Conservation (phyloP, 352 stramenopile genomes). For the Phytophthora pluvialis region DNA sequence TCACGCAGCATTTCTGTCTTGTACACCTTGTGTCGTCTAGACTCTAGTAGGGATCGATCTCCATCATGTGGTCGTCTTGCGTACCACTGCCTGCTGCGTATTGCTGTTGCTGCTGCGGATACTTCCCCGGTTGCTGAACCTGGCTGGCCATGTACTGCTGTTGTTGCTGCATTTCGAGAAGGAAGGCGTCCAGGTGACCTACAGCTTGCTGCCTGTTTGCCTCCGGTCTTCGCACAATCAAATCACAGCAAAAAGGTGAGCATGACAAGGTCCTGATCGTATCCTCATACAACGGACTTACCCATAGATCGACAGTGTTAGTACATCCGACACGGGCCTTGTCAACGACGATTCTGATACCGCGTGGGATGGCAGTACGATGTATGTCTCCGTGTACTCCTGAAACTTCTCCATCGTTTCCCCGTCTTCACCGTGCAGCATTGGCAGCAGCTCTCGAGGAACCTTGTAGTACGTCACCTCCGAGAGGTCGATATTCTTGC, state of each 20-base stretch:
- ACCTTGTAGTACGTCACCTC: constrained; percentile 83
- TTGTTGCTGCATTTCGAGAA: constrained; percentile 66
- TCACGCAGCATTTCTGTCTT: constrained; percentile 20
- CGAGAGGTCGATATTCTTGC: constrained; percentile 76
- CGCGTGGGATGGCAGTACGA: constrained; percentile 59
- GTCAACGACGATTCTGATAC: constrained; percentile 19
- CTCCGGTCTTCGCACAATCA: constrained; percentile 38
- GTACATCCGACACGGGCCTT: constrained; percentile 30
- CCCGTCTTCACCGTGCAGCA: constrained; percentile 72
- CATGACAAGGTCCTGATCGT: background rate
- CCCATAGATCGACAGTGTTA: constrained; percentile 82
- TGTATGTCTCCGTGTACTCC: constrained; percentile 81
- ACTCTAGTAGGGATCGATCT: constrained; percentile 53
- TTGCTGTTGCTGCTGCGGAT: constrained; percentile 35
- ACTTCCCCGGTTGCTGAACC: constrained; percentile 33
- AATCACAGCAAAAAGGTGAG: constrained; percentile 4
- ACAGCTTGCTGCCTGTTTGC: constrained; percentile 62
- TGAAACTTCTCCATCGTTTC: constrained; percentile 82
- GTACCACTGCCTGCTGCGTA: constrained; percentile 17
- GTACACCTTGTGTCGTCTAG: constrained; percentile 15
- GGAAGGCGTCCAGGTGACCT: constrained; percentile 58
- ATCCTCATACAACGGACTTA: constrained; percentile 24
- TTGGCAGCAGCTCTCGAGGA: constrained; percentile 63
- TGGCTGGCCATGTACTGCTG: constrained; percentile 48
- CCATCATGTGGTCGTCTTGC: constrained; percentile 66